Percentiles rank a stretch among this genome's conserved stretches.
These are phyloP conservation scores for Myrica gale DNA, from an alignment of 306 rosid genomes.

Conservation along the genomic window DNA sequence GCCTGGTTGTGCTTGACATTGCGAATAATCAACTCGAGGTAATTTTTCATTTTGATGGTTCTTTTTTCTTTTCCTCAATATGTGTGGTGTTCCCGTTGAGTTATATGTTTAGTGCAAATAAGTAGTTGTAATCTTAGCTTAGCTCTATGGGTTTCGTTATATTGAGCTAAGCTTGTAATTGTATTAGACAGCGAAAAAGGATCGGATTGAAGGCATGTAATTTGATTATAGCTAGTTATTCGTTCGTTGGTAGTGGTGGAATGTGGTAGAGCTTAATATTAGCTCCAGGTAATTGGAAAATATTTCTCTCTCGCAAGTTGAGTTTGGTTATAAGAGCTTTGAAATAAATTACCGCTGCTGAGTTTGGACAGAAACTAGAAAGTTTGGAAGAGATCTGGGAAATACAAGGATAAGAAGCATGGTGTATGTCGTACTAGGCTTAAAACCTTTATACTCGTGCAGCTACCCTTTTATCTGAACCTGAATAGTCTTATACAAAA, in stretches of 20 bases:
- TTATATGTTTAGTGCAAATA: neutral
- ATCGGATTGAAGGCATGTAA: neutral
- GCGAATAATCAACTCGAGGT: slow-evolving; percentile 77
- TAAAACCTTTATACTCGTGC: too few relatives aligned
- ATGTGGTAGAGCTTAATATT: neutral
- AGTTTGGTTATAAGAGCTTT: too few relatives aligned
- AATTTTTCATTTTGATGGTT: neutral
- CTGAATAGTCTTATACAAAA: too few relatives aligned
- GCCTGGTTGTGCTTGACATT: slow-evolving; percentile 55
- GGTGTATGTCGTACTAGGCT: too few relatives aligned
- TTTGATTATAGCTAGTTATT: neutral
- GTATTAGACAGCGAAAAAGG: neutral
- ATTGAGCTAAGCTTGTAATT: too few relatives aligned
- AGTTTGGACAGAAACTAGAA: too few relatives aligned
- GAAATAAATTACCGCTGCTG: too few relatives aligned
- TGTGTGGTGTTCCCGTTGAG: neutral
- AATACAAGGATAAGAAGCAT: too few relatives aligned
- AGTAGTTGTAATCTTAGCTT: neutral
- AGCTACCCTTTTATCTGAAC: too few relatives aligned
- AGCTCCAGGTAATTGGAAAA: neutral
- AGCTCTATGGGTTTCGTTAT: neutral
- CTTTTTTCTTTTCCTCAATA: neutral
- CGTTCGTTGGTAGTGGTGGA: neutral
- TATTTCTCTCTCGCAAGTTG: neutral
- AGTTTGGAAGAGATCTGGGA: too few relatives aligned